Percentiles rank a stretch among this genome's conserved stretches.
Evolutionary conservation across 345 rosid genomes (phyloP).

Genomic region (Brassica napus): DNA sequence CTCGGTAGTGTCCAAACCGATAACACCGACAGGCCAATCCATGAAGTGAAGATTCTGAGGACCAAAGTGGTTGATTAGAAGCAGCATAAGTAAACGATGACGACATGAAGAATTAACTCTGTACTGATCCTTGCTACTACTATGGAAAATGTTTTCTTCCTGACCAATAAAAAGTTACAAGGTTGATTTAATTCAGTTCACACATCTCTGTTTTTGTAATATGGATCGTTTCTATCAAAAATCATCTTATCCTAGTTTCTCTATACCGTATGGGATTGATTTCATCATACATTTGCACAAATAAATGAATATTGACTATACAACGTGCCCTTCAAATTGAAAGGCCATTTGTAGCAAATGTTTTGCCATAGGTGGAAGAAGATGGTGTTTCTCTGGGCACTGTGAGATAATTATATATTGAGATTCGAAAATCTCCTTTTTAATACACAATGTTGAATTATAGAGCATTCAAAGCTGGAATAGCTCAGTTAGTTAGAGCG

Average conservation of each 20-base stretch:
- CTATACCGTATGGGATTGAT: no score
- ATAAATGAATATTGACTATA: not conserved
- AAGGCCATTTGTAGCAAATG: slow-evolving; percentile 3
- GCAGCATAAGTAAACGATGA: not conserved
- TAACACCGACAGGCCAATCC: slow-evolving; percentile 91
- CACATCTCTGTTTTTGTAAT: not conserved
- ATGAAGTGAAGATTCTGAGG: slow-evolving; percentile 91
- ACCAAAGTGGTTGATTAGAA: slow-evolving; percentile 69
- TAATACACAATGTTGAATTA: slow-evolving; percentile 44
- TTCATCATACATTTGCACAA: no score
- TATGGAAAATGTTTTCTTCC: not conserved
- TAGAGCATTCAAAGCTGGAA: slow-evolving; percentile 41
- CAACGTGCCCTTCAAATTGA: not conserved
- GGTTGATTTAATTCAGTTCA: not conserved
- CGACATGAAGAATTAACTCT: slow-evolving; percentile 11
- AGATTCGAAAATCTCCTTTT: slow-evolving; percentile 67
- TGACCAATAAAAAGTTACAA: not conserved
- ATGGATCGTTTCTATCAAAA: not conserved
- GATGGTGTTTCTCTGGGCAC: slow-evolving; percentile 76
- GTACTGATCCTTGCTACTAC: slow-evolving; percentile 18
- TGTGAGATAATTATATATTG: slow-evolving; percentile 54
- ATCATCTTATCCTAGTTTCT: slow-evolving; percentile 19
- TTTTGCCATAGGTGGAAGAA: no score
- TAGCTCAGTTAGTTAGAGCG: slow-evolving; percentile 88
- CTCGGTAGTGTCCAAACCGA: slow-evolving; percentile 97